These are phyloP conservation scores for Coniferiporia sulphurascens DNA, from an alignment of 1,284 basidiomycete genomes.

Conservation along the genomic window DNA sequence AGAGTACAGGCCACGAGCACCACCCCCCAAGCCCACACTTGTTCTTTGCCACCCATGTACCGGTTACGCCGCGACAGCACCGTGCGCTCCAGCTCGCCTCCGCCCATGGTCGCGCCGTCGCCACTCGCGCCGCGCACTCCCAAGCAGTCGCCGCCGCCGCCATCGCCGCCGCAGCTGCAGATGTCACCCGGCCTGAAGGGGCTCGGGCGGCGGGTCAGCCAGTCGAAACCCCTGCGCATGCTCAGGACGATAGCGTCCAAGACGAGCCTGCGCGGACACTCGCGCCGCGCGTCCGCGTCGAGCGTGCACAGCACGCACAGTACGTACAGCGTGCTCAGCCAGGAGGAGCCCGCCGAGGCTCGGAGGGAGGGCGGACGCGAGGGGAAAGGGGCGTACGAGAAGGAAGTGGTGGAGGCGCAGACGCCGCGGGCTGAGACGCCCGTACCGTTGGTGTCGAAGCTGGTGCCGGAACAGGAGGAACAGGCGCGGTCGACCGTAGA, in stretches of 20 bases:
- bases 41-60: neutral
- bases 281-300: constrained; percentile 2
- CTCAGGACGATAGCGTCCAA: constrained; percentile 13
- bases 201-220: constrained; percentile 8
- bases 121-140: neutral
- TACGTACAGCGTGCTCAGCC: neutral
- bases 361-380: neutral
- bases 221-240: constrained; percentile 16
- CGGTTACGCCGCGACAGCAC: neutral
- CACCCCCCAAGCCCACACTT: neutral
- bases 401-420: neutral
- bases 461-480: neutral
- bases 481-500: neutral
- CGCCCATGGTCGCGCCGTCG: neutral
- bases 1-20: neutral
- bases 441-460: neutral
- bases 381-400: constrained; percentile 7
- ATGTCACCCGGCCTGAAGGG: constrained; percentile 1
- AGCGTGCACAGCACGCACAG: constrained; percentile 4
- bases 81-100: neutral
- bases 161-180: neutral
- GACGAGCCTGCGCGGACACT: constrained; percentile 8
- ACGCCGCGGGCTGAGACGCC: neutral
- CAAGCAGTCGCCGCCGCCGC: neutral
- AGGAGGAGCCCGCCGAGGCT: neutral